Evolutionary conservation across 2,329 filamentous ascomycete genomes (phyloP).

Genomic region (Aspergillus costaricaensis): DNA sequence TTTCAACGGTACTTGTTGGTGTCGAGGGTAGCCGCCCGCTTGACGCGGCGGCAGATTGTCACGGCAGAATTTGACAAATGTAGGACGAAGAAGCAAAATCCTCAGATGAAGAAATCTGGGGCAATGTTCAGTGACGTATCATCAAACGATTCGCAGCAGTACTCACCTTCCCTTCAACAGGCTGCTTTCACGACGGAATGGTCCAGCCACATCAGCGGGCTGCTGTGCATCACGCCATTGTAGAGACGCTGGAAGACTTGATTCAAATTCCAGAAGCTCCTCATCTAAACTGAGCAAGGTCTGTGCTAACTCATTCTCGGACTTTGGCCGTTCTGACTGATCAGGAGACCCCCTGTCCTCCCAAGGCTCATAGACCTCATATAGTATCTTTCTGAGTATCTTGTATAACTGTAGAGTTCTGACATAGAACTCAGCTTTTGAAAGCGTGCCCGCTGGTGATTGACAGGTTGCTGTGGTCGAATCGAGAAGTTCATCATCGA

Average conservation of each 20-base stretch:
- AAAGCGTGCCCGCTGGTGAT: background rate
- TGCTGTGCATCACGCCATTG: background rate
- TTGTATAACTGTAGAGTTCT: background rate
- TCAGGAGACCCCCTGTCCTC: background rate
- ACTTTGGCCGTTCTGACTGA: background rate
- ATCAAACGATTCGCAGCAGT: background rate
- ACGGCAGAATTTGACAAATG: background rate
- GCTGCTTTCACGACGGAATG: background rate
- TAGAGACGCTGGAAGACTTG: background rate
- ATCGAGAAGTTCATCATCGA: background rate
- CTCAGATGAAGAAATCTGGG: background rate
- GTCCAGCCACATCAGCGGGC: background rate
- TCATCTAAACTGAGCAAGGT: background rate
- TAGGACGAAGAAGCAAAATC: background rate
- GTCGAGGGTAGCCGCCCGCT: background rate
- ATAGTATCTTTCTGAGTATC: background rate
- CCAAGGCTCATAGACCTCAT: background rate
- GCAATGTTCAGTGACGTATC: background rate
- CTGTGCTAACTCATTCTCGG: background rate
- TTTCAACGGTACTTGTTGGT: background rate
- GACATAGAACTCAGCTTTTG: background rate
- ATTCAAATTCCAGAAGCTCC: background rate
- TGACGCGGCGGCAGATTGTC: background rate
- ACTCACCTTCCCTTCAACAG: background rate
- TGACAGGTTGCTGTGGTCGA: background rate